A percentile compares a stretch with the other conserved stretches of the same genome.
These are phyloP conservation scores for Pseudocercospora fuligena DNA, from an alignment of 2,329 filamentous ascomycete genomes.

Conservation along the genomic window DNA sequence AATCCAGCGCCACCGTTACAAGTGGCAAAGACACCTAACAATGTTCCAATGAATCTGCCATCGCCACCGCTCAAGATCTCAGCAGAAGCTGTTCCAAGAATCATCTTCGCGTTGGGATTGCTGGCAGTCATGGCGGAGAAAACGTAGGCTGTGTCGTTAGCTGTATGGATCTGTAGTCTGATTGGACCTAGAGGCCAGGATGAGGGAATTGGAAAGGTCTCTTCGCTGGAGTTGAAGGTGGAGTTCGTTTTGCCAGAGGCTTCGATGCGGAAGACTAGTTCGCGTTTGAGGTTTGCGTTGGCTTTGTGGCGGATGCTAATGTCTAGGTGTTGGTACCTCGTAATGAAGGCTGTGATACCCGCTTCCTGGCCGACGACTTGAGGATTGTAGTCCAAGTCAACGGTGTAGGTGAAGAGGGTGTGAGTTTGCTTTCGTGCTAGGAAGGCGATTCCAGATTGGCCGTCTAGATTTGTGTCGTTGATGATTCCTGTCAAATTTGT, in stretches of 20 bases:
- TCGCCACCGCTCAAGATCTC: slow-evolving; percentile 41
- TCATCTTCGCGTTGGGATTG: slow-evolving; percentile 11
- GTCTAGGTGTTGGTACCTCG: slow-evolving; percentile 59
- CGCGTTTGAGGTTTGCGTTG: neutral
- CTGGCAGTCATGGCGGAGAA: slow-evolving; percentile 10
- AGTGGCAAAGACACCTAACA: slow-evolving; percentile 60
- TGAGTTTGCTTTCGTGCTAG: slow-evolving; percentile 61
- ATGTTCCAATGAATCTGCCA: slow-evolving; percentile 44
- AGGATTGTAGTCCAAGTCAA: slow-evolving; percentile 53
- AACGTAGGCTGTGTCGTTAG: slow-evolving; percentile 10
- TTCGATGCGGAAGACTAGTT: slow-evolving; percentile 13
- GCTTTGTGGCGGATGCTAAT: slow-evolving; percentile 38
- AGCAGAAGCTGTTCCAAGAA: slow-evolving; percentile 35
- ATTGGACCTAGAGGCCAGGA: neutral
- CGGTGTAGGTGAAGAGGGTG: slow-evolving; percentile 58
- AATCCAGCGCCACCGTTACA: slow-evolving; percentile 47
- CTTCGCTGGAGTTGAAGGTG: neutral
- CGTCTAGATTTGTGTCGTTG: slow-evolving; percentile 55
- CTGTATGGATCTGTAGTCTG: slow-evolving; percentile 11
- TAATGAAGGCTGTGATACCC: slow-evolving; percentile 59
- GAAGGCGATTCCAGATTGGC: slow-evolving; percentile 57
- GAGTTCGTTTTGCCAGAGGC: slow-evolving; percentile 8
- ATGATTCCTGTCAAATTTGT: slow-evolving; percentile 58
- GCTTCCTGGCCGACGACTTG: slow-evolving; percentile 52
- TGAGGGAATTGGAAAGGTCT: neutral